Evolutionary conservation across 208 protist genomes (phyloP).

Genomic region (Wallacemonas collosoma): DNA sequence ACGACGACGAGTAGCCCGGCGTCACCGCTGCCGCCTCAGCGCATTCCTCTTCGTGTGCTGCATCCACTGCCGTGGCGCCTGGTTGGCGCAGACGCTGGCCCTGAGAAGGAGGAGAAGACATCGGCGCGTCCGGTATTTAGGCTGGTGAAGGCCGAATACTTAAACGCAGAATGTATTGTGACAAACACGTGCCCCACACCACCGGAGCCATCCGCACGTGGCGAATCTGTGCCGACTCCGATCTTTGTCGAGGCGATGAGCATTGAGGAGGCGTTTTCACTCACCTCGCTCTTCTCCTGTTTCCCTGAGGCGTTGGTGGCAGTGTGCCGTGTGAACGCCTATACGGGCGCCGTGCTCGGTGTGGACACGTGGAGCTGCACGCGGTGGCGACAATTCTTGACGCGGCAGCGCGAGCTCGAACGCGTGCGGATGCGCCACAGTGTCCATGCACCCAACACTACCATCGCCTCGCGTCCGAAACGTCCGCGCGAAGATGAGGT

Average conservation of each 20-base stretch:
- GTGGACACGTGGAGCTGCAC: neutral
- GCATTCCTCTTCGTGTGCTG: constrained; percentile 20
- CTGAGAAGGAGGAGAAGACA: neutral
- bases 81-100: constrained; percentile 16
- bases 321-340: constrained; percentile 63
- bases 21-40: neutral
- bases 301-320: constrained; percentile 51
- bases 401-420: neutral
- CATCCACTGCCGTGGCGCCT: constrained; percentile 24
- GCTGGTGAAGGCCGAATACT: constrained; percentile 81
- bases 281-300: constrained; percentile 55
- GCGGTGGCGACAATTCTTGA: neutral
- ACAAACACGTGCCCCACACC: constrained; percentile 13
- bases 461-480: neutral
- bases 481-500: neutral
- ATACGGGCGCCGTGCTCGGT: constrained; percentile 35
- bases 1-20: neutral
- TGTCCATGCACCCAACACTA: neutral
- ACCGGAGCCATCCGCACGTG: neutral
- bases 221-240: constrained; percentile 3
- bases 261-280: constrained; percentile 49
- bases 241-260: constrained; percentile 55
- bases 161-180: constrained; percentile 22
- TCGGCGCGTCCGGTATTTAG: constrained; percentile 34
- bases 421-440: neutral